phyloP scores from a whole-genome alignment of 2,329 filamentous ascomycete species.

The Trichoderma sp. region DNA sequence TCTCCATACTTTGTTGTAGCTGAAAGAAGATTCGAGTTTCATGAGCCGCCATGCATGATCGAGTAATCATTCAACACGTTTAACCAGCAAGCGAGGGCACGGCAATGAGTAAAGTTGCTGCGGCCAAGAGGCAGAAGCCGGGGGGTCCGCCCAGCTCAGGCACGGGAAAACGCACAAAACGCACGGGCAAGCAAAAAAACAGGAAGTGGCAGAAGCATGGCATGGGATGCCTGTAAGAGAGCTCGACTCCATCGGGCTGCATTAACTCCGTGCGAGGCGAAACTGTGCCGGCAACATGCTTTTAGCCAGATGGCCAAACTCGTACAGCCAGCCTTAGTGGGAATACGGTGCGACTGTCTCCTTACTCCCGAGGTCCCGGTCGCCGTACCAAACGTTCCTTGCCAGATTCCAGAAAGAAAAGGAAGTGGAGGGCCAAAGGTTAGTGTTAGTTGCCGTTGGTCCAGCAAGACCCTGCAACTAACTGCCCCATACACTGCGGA shows the following conservation, averaged over 20 bases:
- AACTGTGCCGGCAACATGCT: slow-evolving; percentile 5
- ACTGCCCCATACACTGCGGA: neutral
- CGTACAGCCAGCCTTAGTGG: neutral
- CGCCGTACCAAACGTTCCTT: slow-evolving; percentile 7
- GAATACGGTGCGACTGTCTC: neutral
- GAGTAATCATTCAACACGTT: neutral
- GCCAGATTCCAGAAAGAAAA: slow-evolving; percentile 16
- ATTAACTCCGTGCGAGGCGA: slow-evolving; percentile 13
- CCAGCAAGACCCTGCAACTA: slow-evolving; percentile 2
- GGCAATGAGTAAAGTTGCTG: neutral
- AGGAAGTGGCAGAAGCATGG: neutral
- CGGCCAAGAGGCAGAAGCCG: neutral
- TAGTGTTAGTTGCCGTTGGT: slow-evolving; percentile 14
- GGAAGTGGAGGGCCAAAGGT: neutral
- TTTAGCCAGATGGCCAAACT: neutral
- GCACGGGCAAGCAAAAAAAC: neutral
- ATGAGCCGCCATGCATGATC: neutral
- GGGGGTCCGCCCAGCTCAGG: neutral
- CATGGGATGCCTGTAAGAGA: slow-evolving; percentile 1
- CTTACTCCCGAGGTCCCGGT: slow-evolving; percentile 1
- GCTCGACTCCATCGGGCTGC: slow-evolving; percentile 8
- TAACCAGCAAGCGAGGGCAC: neutral
- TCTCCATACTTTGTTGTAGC: neutral
- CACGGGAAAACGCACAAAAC: neutral
- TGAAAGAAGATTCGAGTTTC: neutral